A percentile compares a stretch with the other conserved stretches of the same genome.
Evolutionary conservation across 345 rosid species (phyloP).

Genomic region (Salix brachista): DNA sequence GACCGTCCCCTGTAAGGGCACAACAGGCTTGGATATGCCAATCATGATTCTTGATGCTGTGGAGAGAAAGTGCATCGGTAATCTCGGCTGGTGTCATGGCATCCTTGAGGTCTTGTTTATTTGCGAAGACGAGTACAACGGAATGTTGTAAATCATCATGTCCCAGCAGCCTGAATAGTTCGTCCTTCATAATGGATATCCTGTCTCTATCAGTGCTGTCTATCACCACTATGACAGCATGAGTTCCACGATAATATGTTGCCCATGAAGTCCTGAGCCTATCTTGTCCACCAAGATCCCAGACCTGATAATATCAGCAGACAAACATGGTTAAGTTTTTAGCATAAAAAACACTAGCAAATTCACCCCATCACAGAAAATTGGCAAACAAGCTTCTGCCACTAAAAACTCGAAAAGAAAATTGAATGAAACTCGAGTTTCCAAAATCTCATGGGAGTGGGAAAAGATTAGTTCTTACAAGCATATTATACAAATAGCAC

Average conservation of each 20-base stretch:
- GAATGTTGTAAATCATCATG: slow-evolving; percentile 73
- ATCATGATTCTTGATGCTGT: slow-evolving; percentile 85
- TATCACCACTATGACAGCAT: slow-evolving; percentile 77
- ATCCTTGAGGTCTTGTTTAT: slow-evolving; percentile 88
- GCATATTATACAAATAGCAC: not conserved
- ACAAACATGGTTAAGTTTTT: not conserved
- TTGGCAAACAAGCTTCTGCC: not conserved
- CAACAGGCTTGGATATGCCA: slow-evolving; percentile 98
- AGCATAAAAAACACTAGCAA: not conserved
- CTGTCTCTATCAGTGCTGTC: slow-evolving; percentile 94
- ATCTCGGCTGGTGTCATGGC: slow-evolving; percentile 93
- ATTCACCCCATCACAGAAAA: not conserved
- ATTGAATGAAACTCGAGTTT: not conserved
- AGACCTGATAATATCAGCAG: slow-evolving; percentile 45
- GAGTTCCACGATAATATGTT: slow-evolving; percentile 88
- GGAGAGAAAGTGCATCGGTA: slow-evolving; percentile 82
- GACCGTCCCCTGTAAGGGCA: slow-evolving; percentile 85
- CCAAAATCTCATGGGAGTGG: not conserved
- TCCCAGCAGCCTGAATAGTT: slow-evolving; percentile 71
- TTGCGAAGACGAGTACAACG: slow-evolving; percentile 78
- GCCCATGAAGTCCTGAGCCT: slow-evolving; percentile 94
- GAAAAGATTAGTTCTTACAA: not conserved
- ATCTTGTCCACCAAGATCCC: slow-evolving; percentile 99
- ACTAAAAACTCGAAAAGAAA: not conserved
- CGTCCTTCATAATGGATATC: slow-evolving; percentile 83